Conservation (phyloP, 352 stramenopile genomes). For the Elongisporangium anandrum region DNA sequence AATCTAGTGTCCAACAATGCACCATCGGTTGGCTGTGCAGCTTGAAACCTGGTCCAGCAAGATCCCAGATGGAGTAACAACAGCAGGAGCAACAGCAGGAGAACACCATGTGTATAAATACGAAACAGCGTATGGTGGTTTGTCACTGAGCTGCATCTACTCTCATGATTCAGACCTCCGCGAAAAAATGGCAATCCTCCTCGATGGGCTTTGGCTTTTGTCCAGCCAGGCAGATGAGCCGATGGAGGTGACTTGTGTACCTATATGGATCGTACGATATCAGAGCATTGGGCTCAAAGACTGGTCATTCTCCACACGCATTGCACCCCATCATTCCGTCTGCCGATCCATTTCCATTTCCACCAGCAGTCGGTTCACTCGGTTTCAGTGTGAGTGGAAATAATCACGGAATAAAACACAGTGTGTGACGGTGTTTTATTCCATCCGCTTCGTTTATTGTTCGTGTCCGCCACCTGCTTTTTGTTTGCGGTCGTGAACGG, state of each 20-base stretch:
- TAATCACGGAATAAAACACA: background rate
- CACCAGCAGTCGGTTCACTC: background rate
- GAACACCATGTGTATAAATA: background rate
- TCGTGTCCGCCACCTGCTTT: background rate
- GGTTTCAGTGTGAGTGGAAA: too few species aligned
- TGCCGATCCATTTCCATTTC: background rate
- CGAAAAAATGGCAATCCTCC: background rate
- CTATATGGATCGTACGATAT: background rate
- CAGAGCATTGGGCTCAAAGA: background rate
- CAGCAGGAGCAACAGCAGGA: background rate
- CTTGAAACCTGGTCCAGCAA: background rate
- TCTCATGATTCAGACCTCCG: background rate
- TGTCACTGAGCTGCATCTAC: background rate
- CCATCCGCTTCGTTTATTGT: background rate
- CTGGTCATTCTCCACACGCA: background rate
- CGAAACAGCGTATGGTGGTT: background rate
- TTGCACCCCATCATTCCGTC: background rate
- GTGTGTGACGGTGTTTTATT: background rate
- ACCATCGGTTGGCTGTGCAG: background rate
- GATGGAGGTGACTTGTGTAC: background rate
- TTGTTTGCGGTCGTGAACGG: background rate
- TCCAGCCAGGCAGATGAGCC: background rate
- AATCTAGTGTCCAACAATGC: background rate
- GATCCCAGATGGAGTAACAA: background rate
- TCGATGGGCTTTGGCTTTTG: background rate